Evolutionary conservation across 1,284 basidiomycete genomes (phyloP).

Genomic region (Puccinia polysora): DNA sequence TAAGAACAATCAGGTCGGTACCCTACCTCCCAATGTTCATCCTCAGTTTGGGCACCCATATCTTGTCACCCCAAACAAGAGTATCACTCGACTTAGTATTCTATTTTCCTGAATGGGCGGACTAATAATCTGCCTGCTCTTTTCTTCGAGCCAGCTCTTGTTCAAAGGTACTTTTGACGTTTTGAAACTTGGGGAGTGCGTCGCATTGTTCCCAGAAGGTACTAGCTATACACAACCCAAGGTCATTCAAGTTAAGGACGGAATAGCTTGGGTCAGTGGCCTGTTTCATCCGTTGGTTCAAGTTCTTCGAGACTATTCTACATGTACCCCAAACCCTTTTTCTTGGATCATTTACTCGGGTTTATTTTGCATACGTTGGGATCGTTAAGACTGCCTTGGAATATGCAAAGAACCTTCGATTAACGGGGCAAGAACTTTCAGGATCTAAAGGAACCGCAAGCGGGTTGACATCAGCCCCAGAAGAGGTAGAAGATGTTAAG

Average conservation of each 20-base stretch:
- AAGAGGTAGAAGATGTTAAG: constrained; percentile 24
- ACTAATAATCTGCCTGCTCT: not conserved
- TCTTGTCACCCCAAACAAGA: not conserved
- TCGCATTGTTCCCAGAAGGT: constrained; percentile 40
- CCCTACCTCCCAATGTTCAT: not conserved
- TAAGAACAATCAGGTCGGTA: constrained; percentile 36
- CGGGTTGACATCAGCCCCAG: not conserved
- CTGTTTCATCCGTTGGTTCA: not conserved
- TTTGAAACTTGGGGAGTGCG: constrained; percentile 42
- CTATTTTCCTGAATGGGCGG: not conserved
- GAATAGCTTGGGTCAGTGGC: constrained; percentile 35
- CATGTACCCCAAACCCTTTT: too few relatives aligned
- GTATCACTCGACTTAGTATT: not conserved
- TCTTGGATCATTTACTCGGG: too few relatives aligned
- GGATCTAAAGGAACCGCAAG: constrained; percentile 7
- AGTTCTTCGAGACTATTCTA: too few relatives aligned
- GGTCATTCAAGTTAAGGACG: constrained; percentile 39
- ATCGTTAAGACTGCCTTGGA: constrained; percentile 35
- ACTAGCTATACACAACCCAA: constrained; percentile 36
- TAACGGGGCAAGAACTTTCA: constrained; percentile 28
- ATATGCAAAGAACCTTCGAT: constrained; percentile 37
- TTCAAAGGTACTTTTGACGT: constrained; percentile 43
- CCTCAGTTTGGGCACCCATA: not conserved
- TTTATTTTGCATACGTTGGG: too few relatives aligned
- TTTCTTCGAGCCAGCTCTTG: constrained; percentile 6